A percentile compares a stretch with the other conserved stretches of the same genome.
phyloP scores from a whole-genome alignment of 441 rosid genomes.

The Mallotus japonicus region DNA sequence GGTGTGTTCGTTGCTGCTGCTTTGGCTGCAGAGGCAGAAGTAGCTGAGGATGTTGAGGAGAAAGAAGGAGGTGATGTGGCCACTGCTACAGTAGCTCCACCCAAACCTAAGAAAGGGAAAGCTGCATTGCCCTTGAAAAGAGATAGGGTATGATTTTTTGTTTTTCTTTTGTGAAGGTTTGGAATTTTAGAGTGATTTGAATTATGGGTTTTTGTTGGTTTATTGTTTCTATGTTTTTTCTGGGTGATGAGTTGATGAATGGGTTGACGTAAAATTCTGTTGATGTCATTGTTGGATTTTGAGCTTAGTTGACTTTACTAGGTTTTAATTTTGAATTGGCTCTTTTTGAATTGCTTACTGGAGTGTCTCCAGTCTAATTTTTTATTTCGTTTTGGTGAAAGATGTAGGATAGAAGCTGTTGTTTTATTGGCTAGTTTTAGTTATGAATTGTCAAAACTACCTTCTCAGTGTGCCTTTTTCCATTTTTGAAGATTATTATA shows the following conservation, averaged over 20 bases:
- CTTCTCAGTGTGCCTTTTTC: not conserved
- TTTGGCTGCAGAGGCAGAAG: slow-evolving; percentile 52
- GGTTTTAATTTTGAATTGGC: not conserved
- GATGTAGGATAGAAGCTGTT: not conserved
- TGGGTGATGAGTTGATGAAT: not conserved
- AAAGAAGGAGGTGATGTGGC: slow-evolving; percentile 32
- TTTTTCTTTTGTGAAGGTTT: not conserved
- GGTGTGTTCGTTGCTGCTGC: slow-evolving; percentile 54
- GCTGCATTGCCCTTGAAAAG: slow-evolving; percentile 83
- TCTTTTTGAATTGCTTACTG: not conserved
- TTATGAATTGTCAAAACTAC: slow-evolving; percentile 1
- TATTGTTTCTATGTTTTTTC: not conserved
- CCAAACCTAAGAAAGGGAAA: slow-evolving; percentile 86
- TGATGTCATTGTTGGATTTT: not conserved
- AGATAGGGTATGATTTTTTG: slow-evolving; percentile 65
- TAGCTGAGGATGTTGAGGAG: slow-evolving; percentile 49
- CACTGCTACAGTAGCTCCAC: slow-evolving; percentile 41
- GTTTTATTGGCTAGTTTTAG: not conserved
- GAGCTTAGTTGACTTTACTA: not conserved
- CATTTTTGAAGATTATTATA: slow-evolving; percentile 17
- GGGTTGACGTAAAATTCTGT: not conserved
- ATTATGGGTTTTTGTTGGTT: slow-evolving; percentile 16
- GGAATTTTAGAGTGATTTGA: slow-evolving; percentile 10
- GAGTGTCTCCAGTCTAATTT: not conserved
- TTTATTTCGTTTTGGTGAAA: not conserved